Conservation (phyloP, 305 asterid genomes). For the Fraxinus floribunda region DNA sequence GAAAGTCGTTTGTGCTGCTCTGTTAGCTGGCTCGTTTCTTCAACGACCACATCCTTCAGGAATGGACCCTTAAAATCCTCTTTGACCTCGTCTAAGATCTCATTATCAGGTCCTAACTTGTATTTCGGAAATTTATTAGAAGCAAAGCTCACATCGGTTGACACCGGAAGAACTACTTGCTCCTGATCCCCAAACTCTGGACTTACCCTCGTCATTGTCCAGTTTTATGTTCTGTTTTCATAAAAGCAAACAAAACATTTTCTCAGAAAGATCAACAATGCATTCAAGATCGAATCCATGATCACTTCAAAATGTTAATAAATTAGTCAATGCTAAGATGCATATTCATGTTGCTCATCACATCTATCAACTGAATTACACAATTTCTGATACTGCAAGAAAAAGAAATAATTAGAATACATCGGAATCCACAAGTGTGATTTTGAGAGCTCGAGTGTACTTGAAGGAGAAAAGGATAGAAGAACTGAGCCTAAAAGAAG, state of each 20-base stretch:
- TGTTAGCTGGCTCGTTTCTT: constrained; percentile 64
- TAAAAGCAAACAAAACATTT: constrained; percentile 8
- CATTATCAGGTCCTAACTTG: constrained; percentile 81
- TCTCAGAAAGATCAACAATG: not conserved
- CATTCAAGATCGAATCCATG: not conserved
- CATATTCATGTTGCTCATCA: not conserved
- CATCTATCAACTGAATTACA: not conserved
- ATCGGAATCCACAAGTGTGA: not conserved
- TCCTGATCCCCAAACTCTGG: constrained; percentile 68
- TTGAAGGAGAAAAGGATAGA: not conserved
- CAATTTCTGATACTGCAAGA: not conserved
- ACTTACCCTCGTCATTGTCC: constrained; percentile 84
- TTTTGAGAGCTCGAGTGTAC: not conserved
- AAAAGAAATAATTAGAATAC: not conserved
- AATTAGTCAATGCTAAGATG: not conserved
- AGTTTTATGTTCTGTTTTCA: constrained; percentile 30
- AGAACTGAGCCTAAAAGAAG: not conserved
- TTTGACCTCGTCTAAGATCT: constrained; percentile 72
- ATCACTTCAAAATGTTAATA: not conserved
- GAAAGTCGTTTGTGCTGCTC: constrained; percentile 91
- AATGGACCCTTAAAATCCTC: constrained; percentile 74
- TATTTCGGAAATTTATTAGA: constrained; percentile 78
- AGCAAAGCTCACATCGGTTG: constrained; percentile 73
- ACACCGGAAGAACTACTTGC: constrained; percentile 59
- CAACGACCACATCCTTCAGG: constrained; percentile 70